phyloP scores from a whole-genome alignment of 2,329 filamentous ascomycete genomes.

The Fonsecaea pugnacius region DNA sequence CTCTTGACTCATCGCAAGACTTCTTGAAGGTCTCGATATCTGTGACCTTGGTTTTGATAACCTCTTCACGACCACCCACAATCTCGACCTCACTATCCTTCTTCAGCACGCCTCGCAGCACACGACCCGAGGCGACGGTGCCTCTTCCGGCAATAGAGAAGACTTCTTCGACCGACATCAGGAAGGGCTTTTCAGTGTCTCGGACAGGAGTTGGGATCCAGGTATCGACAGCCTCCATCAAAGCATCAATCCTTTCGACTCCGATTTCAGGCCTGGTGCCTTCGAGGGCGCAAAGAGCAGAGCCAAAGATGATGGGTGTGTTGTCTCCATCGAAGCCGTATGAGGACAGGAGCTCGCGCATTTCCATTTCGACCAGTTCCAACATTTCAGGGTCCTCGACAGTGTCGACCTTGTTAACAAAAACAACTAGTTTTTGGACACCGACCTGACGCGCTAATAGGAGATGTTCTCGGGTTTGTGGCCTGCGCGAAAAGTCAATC shows the following conservation, averaged over 20 bases:
- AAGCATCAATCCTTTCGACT: conserved; percentile 83
- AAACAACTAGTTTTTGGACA: conserved; percentile 97
- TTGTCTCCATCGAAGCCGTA: conserved; percentile 99
- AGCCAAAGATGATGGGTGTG: conserved; percentile 95
- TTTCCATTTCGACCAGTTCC: conserved; percentile 99
- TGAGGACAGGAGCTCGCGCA: conserved; percentile 89
- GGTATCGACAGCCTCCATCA: conserved; percentile 83
- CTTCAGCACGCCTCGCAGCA: conserved; percentile 94
- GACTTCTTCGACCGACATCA: conserved; percentile 96
- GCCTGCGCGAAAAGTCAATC: conserved; percentile 52
- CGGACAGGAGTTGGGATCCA: conserved; percentile 97
- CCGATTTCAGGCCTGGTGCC: conserved; percentile 86
- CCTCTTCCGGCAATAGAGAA: conserved; percentile 92
- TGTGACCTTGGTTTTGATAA: conserved; percentile 98
- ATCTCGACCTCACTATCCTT: conserved; percentile 93
- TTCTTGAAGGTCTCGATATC: conserved; percentile 99
- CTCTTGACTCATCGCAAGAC: conserved; percentile 93
- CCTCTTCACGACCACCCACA: conserved; percentile 77
- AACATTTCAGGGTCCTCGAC: conserved; percentile 99
- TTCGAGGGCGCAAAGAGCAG: conserved; percentile 91
- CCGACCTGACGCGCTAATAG: conserved; percentile 97
- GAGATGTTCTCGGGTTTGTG: conserved; percentile 97
- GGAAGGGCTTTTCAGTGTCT: conserved; percentile 96
- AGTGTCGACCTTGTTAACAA: conserved; percentile 99
- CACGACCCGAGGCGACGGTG: conserved; percentile 94